Conservation (phyloP, 2,329 filamentous ascomycete species). For the Neofusicoccum sp. region DNA sequence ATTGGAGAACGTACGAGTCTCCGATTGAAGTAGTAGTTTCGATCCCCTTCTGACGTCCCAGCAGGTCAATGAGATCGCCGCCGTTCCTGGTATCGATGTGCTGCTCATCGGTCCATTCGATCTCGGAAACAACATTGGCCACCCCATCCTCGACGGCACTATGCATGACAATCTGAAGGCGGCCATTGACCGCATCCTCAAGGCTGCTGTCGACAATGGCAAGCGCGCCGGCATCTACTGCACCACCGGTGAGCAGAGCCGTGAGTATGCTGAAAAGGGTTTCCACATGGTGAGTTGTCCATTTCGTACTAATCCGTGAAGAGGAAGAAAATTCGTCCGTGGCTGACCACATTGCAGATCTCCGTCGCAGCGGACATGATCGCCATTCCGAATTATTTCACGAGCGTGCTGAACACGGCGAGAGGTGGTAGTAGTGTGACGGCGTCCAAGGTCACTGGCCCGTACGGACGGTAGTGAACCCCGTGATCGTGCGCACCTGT, state of each 20-base stretch:
- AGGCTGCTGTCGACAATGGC: conserved; percentile 54
- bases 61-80: conserved; percentile 50
- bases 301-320: background rate
- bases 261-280: conserved; percentile 54
- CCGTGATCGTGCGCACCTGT: too few species aligned
- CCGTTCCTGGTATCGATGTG: conserved; percentile 56
- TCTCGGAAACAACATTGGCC: conserved; percentile 60
- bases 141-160: conserved; percentile 50
- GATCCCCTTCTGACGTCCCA: conserved; percentile 31
- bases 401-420: conserved; percentile 37
- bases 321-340: too few species aligned
- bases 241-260: conserved; percentile 54
- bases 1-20: conserved; percentile 33
- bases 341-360: background rate
- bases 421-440: conserved; percentile 28
- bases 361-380: conserved; percentile 47
- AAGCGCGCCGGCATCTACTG: conserved; percentile 61
- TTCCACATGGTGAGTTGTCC: conserved; percentile 56
- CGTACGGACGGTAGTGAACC: conserved; percentile 1
- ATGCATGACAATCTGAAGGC: conserved; percentile 55
- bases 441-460: conserved; percentile 4
- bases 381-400: conserved; percentile 47
- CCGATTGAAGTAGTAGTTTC: background rate
- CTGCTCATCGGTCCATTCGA: conserved; percentile 60
- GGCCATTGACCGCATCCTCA: conserved; percentile 55